Conservation (phyloP, 129 eudicot genomes). For the Artemisia tridentata region DNA sequence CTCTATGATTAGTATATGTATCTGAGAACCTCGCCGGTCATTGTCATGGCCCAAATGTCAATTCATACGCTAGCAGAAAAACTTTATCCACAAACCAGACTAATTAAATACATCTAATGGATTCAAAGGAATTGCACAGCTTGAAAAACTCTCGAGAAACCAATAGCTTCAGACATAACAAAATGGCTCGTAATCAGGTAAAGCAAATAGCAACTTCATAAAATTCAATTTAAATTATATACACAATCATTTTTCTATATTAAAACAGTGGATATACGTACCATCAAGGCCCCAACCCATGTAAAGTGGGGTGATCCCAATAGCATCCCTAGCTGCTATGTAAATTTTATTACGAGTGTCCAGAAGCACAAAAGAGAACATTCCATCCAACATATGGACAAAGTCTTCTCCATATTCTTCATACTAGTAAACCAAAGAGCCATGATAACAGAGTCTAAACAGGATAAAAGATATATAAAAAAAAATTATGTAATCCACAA, state of each 20-base stretch:
- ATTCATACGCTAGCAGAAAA: too few species aligned
- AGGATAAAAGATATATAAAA: background rate
- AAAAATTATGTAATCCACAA: background rate
- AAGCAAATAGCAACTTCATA: background rate
- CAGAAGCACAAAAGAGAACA: conserved; percentile 95
- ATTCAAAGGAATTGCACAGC: background rate
- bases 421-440: conserved; percentile 47
- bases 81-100: too few species aligned
- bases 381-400: conserved; percentile 93
- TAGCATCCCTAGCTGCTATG: conserved; percentile 97
- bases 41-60: too few species aligned
- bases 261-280: conserved; percentile 23
- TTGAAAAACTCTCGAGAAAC: background rate
- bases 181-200: background rate
- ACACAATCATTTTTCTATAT: background rate
- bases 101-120: background rate
- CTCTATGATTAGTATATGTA: too few species aligned
- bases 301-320: conserved; percentile 95
- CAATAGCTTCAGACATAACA: background rate
- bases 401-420: conserved; percentile 96
- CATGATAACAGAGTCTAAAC: background rate
- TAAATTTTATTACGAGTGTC: conserved; percentile 93
- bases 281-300: conserved; percentile 99
- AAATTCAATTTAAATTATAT: background rate
- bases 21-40: too few species aligned